Base-by-base conservation (phyloP, 2,329 filamentous ascomycete genomes). In the Pseudomassariella vexata region DNA sequence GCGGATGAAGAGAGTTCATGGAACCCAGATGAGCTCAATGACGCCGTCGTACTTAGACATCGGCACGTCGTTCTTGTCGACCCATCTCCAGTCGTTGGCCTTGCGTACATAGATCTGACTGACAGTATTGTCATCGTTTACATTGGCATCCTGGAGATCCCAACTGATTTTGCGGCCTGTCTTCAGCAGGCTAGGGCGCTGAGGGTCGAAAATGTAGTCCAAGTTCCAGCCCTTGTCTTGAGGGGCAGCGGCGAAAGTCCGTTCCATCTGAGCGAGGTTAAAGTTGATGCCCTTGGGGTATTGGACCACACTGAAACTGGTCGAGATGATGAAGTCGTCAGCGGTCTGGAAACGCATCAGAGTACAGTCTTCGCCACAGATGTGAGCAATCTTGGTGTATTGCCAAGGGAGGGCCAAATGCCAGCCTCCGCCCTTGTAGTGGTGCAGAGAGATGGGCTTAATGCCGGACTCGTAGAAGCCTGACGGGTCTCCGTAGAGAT, bases 381-480 rank as follows among this genome's bases (percentile, higher is more conserved):
- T 60, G 36, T 74, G 65, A 6, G 74, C 66, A 19, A 79, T 62
- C 46, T 73, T 70, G 43, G 70, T 66, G 49, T 76, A 68, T 39
- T 75, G 67, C 46, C 66, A 66, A 30, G 77, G 73, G 35, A 63
- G 60, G 20, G 68, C 69, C 15, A 53, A 48, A 52, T 76, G 71
- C 72, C 72, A 77, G 34, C 68, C 65, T 25, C 70, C 69, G 28
- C 73, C 72, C 46, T 76, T 76, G 63, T 76, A 80, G 58, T 81
- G 76, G 53, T 81, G 76, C 15, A 81, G 63, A 6, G 72, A 76
- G 15, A 79, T 60, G 2, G 76, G 76, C 41, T 69, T 66, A 41
- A 76, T 66, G 19, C 73, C 73, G 23, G 70, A 68, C 55, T 81
- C 76, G 53, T 79, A 81, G 55, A 80, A 79, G 5, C 76, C 76